Base-by-base conservation (phyloP, 2,329 filamentous ascomycete species). In the Fonsecaea multimorphosa region DNA sequence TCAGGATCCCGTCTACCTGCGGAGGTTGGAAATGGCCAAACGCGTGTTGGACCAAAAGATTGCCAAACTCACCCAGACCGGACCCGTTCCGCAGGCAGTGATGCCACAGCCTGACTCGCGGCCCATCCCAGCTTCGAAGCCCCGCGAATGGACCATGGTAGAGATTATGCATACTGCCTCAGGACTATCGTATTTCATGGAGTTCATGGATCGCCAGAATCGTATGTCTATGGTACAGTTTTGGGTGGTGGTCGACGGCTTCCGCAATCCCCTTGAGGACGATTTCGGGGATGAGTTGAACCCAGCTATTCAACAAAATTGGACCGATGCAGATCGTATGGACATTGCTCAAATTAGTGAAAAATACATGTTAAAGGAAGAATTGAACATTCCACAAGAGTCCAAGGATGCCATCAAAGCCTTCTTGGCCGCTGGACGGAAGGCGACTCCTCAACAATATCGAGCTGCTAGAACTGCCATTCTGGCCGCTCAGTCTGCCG, bases 141-240 rank as follows among this genome's bases (percentile, higher is more conserved):
- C 84, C 52, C 89, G 93, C 69, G 90, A 91, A 72, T 89, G 90
- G 7, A 89, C 91, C 0, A 82, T 98, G 1, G 86, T 89, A 12
- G 93, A 98, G 70, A 84, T 99, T n/a, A 83, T 99, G 64, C 90
- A 93, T 71, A 93, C 96, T 77, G 87, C 95, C 1, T 91, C 94
- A 0, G 94, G 92, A 0, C 83, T 99, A 8, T 98, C 95, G 1
- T 99, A 97, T 76, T 98, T 99, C 80, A 99, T 99, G 95, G 95
- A 99, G 76, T 98, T 93, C 74, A 99, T 99, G 95, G 95, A 99
- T 76, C 89, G 95, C 49, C 91, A 93, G 75, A 85, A 86, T 16
- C 83, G 94, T 29, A 94, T 98, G 89, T 86, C 91, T 14, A 81
- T 97, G 54, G 93, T 99, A 5, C 95, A 99, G 74, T 99, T 98